Conservation (phyloP, 2,329 filamentous ascomycete species). For the Fonsecaea pedrosoi region DNA sequence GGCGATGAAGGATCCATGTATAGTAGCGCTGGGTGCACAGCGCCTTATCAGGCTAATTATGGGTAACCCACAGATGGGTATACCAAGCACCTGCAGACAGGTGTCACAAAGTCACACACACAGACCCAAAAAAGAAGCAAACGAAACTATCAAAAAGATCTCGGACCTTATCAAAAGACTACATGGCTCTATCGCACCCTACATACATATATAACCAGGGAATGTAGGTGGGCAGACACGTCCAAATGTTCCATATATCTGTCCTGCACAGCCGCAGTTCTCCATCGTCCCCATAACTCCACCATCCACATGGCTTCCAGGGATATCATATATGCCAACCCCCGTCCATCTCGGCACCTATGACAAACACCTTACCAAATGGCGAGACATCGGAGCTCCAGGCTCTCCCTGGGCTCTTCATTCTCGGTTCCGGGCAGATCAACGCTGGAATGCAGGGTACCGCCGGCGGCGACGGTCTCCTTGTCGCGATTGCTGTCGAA, state of each 20-base stretch:
- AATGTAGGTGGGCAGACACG: neutral
- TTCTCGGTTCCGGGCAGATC: constrained; percentile 32
- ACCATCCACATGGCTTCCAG: neutral
- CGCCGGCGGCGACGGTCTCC: constrained; percentile 35
- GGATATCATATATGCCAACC: neutral
- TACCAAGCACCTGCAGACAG: too few relatives aligned
- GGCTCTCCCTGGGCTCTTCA: constrained; percentile 33
- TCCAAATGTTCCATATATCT: neutral
- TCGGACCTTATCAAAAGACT: neutral
- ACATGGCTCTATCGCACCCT: neutral
- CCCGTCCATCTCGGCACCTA: neutral
- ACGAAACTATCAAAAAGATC: neutral
- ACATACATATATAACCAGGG: neutral
- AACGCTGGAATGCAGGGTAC: constrained; percentile 35
- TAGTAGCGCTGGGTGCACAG: too few relatives aligned
- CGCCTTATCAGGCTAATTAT: too few relatives aligned
- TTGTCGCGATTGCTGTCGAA: constrained; percentile 35
- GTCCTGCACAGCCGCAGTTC: neutral
- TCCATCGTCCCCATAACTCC: neutral
- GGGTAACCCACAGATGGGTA: too few relatives aligned
- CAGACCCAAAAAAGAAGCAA: too few relatives aligned
- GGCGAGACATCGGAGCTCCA: constrained; percentile 35
- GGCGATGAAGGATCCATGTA: too few relatives aligned
- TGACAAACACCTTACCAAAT: constrained; percentile 24
- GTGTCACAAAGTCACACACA: too few relatives aligned